Percentiles rank a stretch among this genome's conserved stretches.
Evolutionary conservation across 306 rosid species (phyloP).

Genomic region (Acacia crassicarpa): DNA sequence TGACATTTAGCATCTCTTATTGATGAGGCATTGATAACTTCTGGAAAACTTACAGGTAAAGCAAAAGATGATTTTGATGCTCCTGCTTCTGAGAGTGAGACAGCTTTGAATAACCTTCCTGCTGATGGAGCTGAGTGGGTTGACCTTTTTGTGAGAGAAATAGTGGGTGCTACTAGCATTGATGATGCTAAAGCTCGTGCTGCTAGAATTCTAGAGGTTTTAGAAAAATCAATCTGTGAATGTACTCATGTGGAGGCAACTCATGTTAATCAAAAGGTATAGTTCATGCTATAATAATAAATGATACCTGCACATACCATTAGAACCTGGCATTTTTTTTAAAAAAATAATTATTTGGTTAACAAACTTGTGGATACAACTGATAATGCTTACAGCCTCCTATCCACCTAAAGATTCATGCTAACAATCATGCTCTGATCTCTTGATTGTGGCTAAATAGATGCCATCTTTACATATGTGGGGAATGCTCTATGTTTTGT

Average conservation of each 20-base stretch:
- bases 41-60: constrained; percentile 37
- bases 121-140: constrained; percentile 85
- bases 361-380: background rate
- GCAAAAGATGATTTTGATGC: constrained; percentile 42
- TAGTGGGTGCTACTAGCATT: constrained; percentile 65
- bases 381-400: background rate
- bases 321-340: background rate
- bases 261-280: constrained; percentile 64
- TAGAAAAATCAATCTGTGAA: constrained; percentile 74
- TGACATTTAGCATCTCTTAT: background rate
- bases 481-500: background rate
- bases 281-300: background rate
- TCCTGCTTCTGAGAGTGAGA: constrained; percentile 46
- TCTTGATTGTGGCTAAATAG: background rate
- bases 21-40: background rate
- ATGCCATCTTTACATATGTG: background rate
- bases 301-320: background rate
- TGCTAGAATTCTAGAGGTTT: constrained; percentile 66
- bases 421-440: background rate
- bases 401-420: background rate
- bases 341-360: background rate
- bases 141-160: constrained; percentile 79
- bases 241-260: constrained; percentile 63
- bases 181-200: constrained; percentile 90
- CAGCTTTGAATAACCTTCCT: constrained; percentile 58